These are phyloP conservation scores for Tricholoma terreum DNA, from an alignment of 768 basidiomycete species.

Conservation along the genomic window DNA sequence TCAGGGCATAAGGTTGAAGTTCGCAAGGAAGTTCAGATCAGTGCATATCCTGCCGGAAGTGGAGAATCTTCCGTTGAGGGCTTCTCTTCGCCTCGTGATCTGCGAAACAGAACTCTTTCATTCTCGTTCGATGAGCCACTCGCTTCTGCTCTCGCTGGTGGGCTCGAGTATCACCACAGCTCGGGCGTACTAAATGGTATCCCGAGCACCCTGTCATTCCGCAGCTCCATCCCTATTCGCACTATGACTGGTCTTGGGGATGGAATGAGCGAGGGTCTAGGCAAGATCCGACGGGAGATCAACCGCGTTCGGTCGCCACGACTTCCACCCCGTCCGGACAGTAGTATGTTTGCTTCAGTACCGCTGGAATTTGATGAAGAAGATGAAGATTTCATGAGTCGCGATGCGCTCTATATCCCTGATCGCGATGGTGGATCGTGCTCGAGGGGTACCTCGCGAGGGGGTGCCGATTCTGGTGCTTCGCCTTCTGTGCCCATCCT, in stretches of 20 bases:
- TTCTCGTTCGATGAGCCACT: constrained; percentile 79
- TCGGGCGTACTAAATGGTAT: constrained; percentile 62
- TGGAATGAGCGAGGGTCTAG: constrained; percentile 59
- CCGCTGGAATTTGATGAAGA: constrained; percentile 65
- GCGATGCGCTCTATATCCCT: constrained; percentile 15
- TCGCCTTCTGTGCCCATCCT: constrained; percentile 23
- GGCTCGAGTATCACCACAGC: constrained; percentile 48
- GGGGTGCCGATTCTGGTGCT: constrained; percentile 25
- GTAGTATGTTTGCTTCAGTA: constrained; percentile 30
- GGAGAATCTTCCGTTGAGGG: constrained; percentile 55
- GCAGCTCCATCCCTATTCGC: constrained; percentile 56
- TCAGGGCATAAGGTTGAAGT: constrained; percentile 62
- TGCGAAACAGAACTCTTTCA: constrained; percentile 33
- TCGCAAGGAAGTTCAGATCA: constrained; percentile 67
- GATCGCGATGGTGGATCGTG: constrained; percentile 16
- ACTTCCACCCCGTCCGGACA: constrained; percentile 25
- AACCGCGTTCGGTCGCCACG: constrained; percentile 47
- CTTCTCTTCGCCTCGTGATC: constrained; percentile 40
- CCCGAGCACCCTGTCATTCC: constrained; percentile 36
- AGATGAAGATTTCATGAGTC: constrained; percentile 55
- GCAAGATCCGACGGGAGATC: constrained; percentile 56
- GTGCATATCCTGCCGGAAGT: constrained; percentile 40
- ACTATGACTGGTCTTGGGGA: constrained; percentile 50
- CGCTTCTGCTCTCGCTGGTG: constrained; percentile 65
- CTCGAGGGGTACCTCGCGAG: constrained; percentile 25